These are phyloP conservation scores for Hanseniaspora meyeri DNA, from an alignment of 805 yeast species.

Conservation along the genomic window DNA sequence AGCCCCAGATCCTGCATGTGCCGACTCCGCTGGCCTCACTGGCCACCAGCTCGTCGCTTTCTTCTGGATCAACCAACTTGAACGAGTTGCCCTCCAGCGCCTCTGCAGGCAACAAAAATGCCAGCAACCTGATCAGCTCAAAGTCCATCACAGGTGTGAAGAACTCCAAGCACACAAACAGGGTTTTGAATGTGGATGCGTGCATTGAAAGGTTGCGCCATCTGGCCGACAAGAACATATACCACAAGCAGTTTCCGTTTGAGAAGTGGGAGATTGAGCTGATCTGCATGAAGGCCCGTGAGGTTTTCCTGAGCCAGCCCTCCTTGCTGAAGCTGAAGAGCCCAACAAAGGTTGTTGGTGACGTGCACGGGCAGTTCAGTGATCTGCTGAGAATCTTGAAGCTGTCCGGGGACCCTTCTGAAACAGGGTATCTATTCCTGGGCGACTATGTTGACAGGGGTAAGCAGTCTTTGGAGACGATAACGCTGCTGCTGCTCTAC, in stretches of 20 bases:
- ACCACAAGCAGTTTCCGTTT: slow-evolving; percentile 37
- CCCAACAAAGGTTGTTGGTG: slow-evolving; percentile 78
- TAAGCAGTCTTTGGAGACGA: slow-evolving; percentile 88
- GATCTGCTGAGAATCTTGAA: slow-evolving; percentile 85
- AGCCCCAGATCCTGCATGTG: not conserved
- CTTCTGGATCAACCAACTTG: slow-evolving; percentile 5
- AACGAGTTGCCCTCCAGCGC: not conserved
- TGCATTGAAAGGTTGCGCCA: slow-evolving; percentile 49
- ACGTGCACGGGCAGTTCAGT: slow-evolving; percentile 92
- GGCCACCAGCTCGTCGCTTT: slow-evolving; percentile 4
- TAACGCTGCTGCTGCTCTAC: slow-evolving; percentile 72
- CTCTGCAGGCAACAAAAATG: not conserved
- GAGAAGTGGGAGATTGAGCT: slow-evolving; percentile 42
- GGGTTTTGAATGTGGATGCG: slow-evolving; percentile 42
- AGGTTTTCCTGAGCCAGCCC: slow-evolving; percentile 71
- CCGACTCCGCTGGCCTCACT: slow-evolving; percentile 9
- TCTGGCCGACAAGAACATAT: slow-evolving; percentile 35
- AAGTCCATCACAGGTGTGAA: not conserved
- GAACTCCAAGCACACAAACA: slow-evolving; percentile 13
- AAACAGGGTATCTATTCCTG: slow-evolving; percentile 76
- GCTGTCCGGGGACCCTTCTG: slow-evolving; percentile 94
- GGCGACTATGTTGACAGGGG: slow-evolving; percentile 99
- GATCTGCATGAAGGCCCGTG: slow-evolving; percentile 46
- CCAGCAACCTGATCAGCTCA: not conserved
- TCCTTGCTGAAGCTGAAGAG: slow-evolving; percentile 71